phyloP scores from a whole-genome alignment of 2,329 filamentous ascomycete species.

The Rutstroemia sp. region DNA sequence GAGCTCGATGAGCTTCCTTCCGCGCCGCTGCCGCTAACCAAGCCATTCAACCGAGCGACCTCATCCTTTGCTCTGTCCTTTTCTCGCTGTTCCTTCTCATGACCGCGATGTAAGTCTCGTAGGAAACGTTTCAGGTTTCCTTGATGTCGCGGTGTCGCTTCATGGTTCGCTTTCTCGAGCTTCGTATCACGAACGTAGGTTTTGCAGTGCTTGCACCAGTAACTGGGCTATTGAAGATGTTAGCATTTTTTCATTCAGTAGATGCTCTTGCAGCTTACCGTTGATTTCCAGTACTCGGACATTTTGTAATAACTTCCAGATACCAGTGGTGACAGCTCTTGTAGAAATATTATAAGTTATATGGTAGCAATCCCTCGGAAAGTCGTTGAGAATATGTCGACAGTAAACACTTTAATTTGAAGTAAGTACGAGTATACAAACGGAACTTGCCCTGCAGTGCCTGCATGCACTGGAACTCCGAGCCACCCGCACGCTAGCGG shows the following conservation, averaged over 20 bases:
- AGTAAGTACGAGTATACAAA: background rate
- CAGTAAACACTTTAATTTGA: no score
- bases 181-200: conserved; percentile 87
- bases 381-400: no score
- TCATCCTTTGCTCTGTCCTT: conserved; percentile 78
- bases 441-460: no score
- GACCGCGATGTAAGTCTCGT: conserved; percentile 76
- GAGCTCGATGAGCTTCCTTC: conserved; percentile 20
- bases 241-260: conserved; percentile 9
- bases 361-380: no score
- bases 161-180: conserved; percentile 83
- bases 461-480: background rate
- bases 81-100: conserved; percentile 74
- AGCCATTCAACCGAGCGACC: conserved; percentile 74
- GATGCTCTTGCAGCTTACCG: conserved; percentile 38
- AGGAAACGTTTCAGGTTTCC: conserved; percentile 81
- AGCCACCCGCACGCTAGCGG: conserved; percentile 3
- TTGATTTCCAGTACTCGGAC: conserved; percentile 99
- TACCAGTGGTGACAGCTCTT: no score
- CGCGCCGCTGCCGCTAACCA: conserved; percentile 45
- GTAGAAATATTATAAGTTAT: no score
- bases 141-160: conserved; percentile 79
- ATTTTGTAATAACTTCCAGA: conserved; percentile 40
- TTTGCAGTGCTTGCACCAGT: conserved; percentile 97
- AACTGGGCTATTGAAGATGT: conserved; percentile 55